Conservation (phyloP, 768 basidiomycete species). For the Lentinula aciculospora region DNA sequence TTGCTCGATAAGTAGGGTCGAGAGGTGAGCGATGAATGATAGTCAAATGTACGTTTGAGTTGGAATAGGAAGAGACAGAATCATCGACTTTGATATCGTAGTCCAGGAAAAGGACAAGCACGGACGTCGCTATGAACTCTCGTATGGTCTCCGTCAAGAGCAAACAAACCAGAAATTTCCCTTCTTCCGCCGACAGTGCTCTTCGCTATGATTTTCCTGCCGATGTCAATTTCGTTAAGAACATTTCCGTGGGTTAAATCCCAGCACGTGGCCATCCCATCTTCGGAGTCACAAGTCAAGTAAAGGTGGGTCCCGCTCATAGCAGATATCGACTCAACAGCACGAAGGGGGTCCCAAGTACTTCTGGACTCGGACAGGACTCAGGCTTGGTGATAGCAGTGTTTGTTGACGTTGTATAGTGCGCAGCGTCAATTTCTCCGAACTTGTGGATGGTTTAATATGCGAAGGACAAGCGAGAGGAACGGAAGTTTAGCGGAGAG, state of each 20-base stretch:
- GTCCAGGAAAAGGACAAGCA: neutral
- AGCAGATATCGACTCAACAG: neutral
- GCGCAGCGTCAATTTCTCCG: neutral
- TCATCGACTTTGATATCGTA: neutral
- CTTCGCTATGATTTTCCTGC: neutral
- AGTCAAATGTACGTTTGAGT: neutral
- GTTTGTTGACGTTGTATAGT: neutral
- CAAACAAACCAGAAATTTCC: neutral
- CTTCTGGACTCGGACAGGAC: neutral
- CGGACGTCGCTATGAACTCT: neutral
- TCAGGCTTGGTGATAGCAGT: neutral
- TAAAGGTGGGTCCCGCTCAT: neutral
- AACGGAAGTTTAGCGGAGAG: neutral
- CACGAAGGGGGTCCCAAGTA: neutral
- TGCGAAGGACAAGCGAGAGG: neutral
- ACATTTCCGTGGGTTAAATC: neutral
- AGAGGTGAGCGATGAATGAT: neutral
- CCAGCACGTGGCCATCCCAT: neutral
- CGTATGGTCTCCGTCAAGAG: neutral
- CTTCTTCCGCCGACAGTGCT: neutral
- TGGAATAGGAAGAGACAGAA: neutral
- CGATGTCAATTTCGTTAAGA: neutral
- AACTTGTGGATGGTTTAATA: neutral
- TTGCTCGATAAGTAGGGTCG: neutral
- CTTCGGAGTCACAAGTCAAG: neutral